These are phyloP conservation scores for Chlorophyllum brunneum DNA, from an alignment of 768 basidiomycete species.

Conservation along the genomic window DNA sequence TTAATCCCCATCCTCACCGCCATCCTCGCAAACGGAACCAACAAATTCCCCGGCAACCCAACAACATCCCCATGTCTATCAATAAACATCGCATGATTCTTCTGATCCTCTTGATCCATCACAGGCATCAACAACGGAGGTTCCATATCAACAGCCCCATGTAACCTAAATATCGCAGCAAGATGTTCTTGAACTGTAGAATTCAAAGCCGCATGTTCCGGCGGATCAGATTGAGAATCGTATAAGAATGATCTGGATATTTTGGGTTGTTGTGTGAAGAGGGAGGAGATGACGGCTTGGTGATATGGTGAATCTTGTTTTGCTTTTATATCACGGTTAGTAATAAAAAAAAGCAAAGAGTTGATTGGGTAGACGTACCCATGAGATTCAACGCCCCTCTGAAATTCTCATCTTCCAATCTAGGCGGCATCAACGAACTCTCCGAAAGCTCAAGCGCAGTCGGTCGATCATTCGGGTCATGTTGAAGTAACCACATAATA, in stretches of 20 bases:
- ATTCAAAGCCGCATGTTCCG: slow-evolving; percentile 68
- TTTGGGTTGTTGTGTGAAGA: slow-evolving; percentile 73
- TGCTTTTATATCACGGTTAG: slow-evolving; percentile 34
- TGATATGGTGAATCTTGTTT: slow-evolving; percentile 81
- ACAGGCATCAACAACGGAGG: slow-evolving; percentile 81
- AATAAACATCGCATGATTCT: slow-evolving; percentile 66
- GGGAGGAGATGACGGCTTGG: slow-evolving; percentile 68
- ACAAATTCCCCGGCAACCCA: slow-evolving; percentile 63
- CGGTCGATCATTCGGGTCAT: slow-evolving; percentile 75
- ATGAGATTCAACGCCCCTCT: slow-evolving; percentile 75
- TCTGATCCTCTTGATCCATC: slow-evolving; percentile 57
- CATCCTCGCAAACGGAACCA: slow-evolving; percentile 76
- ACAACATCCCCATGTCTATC: slow-evolving; percentile 80
- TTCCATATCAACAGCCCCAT: slow-evolving; percentile 87
- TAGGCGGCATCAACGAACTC: slow-evolving; percentile 69
- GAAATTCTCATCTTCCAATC: slow-evolving; percentile 83
- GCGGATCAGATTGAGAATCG: slow-evolving; percentile 62
- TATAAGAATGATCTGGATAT: slow-evolving; percentile 69
- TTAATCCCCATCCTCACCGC: slow-evolving; percentile 64
- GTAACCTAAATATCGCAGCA: slow-evolving; percentile 74
- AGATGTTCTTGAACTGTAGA: slow-evolving; percentile 76
- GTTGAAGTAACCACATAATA: slow-evolving; percentile 76
- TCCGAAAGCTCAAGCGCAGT: slow-evolving; percentile 81
- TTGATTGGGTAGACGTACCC: slow-evolving; percentile 48
- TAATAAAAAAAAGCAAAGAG: background rate